These are phyloP conservation scores for Prunus dulcis DNA, from an alignment of 306 rosid species.

Conservation along the genomic window DNA sequence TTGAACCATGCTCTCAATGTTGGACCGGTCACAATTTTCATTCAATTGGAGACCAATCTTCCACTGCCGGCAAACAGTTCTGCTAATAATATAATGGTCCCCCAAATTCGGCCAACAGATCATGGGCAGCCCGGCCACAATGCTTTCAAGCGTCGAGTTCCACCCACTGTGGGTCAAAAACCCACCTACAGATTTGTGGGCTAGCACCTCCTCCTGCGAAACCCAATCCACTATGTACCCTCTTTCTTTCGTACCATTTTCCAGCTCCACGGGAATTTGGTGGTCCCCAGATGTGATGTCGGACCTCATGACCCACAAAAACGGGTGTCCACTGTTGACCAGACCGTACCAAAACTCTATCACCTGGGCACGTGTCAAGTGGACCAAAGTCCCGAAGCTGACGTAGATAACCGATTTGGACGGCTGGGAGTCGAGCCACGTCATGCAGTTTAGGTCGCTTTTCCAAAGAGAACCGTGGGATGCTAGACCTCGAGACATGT, in stretches of 20 bases:
- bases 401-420: too few relatives aligned
- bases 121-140: conserved; percentile 23
- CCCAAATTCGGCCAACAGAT: conserved; percentile 24
- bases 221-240: conserved; percentile 33
- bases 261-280: neutral
- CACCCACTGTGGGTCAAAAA: conserved; percentile 21
- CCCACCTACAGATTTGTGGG: conserved; percentile 23
- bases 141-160: conserved; percentile 38
- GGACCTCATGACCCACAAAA: conserved; percentile 2
- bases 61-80: conserved; percentile 26
- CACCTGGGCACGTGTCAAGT: neutral
- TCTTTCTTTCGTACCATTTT: conserved; percentile 13
- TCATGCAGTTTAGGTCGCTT: too few relatives aligned
- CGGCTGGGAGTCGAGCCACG: too few relatives aligned
- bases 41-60: conserved; percentile 21
- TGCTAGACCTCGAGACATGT: neutral
- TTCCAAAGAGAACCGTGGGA: neutral
- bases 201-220: conserved; percentile 34
- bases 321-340: neutral
- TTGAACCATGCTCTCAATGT: conserved; percentile 1
- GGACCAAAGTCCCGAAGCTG: neutral
- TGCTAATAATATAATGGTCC: conserved; percentile 19
- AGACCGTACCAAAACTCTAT: conserved; percentile 19
- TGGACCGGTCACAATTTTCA: conserved; percentile 10
- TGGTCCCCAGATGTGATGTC: neutral